A percentile compares a stretch with the other conserved stretches of the same genome.
phyloP scores from a whole-genome alignment of 75 land plant species.

The Larix kaempferi region DNA sequence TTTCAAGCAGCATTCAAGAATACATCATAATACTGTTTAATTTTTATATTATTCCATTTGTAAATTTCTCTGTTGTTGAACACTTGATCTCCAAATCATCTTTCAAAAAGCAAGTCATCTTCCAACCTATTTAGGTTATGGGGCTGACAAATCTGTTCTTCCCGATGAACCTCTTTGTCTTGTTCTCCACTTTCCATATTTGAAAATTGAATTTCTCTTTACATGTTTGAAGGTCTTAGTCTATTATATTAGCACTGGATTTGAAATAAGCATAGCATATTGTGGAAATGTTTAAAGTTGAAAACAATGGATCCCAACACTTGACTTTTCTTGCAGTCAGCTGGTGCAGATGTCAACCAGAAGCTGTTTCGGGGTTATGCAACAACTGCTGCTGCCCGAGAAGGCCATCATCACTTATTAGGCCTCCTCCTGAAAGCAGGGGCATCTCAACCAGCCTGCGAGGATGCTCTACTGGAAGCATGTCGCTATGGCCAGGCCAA shows the following conservation, averaged over 20 bases:
- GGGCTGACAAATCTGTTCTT: not conserved
- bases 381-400: constrained; percentile 59
- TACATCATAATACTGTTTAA: not conserved
- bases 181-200: not conserved
- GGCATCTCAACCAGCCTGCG: constrained; percentile 56
- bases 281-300: not conserved
- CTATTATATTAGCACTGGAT: not conserved
- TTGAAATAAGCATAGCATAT: not conserved
- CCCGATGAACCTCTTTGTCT: not conserved
- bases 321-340: constrained; percentile 20
- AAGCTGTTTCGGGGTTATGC: constrained; percentile 54
- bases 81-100: too few species aligned
- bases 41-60: not conserved
- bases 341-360: constrained; percentile 50
- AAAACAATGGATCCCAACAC: not conserved
- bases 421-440: constrained; percentile 46
- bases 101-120: too few species aligned
- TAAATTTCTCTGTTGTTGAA: too few species aligned
- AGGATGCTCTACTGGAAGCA: constrained; percentile 60
- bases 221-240: not conserved
- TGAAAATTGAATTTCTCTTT: not conserved
- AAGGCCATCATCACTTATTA: constrained; percentile 36
- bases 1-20: not conserved
- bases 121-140: too few species aligned
- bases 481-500: constrained; percentile 42